Evolutionary conservation across 1,139 yeast species (phyloP).

Genomic region (Candida pseudoviswanathii): DNA sequence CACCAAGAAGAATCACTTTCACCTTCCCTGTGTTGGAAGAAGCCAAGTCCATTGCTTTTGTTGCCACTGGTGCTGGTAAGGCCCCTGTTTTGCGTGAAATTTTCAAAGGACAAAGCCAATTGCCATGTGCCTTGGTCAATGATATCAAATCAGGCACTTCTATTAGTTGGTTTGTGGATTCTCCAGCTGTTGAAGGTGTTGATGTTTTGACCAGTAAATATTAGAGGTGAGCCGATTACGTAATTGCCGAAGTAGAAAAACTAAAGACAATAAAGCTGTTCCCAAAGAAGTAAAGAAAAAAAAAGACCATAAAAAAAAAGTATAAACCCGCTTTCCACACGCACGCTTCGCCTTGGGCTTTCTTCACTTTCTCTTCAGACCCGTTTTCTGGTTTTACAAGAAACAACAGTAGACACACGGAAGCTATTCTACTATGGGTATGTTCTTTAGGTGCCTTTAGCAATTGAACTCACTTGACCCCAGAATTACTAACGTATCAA

Average conservation of each 20-base stretch:
- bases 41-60: constrained; percentile 69
- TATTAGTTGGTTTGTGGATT: constrained; percentile 81
- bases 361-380: neutral
- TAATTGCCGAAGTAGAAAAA: neutral
- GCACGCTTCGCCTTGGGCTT: neutral
- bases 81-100: constrained; percentile 72
- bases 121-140: constrained; percentile 81
- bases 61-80: constrained; percentile 88
- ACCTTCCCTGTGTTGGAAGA: constrained; percentile 64
- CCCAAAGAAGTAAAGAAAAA: neutral
- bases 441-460: constrained; percentile 10
- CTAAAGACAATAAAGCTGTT: no score
- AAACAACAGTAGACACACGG: neutral
- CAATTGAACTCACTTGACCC: neutral
- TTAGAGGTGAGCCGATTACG: constrained; percentile 17
- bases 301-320: no score
- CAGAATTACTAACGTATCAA: neutral
- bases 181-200: constrained; percentile 70
- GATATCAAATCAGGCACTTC: constrained; percentile 42
- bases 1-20: constrained; percentile 73
- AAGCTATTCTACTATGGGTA: constrained; percentile 20
- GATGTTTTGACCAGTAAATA: constrained; percentile 51
- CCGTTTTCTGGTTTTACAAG: neutral
- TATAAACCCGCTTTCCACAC: neutral
- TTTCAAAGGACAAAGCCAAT: constrained; percentile 53